Base-by-base conservation (phyloP, 495 filamentous ascomycete species). In the Penicillium arizonense region DNA sequence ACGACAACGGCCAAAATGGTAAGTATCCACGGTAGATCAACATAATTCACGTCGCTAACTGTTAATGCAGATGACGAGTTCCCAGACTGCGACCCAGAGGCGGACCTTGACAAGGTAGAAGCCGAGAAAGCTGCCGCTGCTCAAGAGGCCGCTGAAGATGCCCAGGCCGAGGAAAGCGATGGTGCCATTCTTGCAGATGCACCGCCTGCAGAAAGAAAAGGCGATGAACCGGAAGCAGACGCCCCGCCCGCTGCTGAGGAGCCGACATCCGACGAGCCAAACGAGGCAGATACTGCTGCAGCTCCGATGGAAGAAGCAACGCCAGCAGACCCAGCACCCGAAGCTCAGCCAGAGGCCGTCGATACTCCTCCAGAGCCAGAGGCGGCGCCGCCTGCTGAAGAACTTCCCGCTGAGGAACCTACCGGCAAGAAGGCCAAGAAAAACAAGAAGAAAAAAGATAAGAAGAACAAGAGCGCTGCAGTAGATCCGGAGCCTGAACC, bases 81-180 rank as follows among this genome's bases (percentile, higher is more conserved):
- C 56, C 61, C 68, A 57, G 61, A 63, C 34, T 55, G 44, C 56
- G 56, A 68, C 50, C 59, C 56, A 46, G 58, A 62, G 18, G 59
- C 55, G 47, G 68, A 60, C 56, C 51, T 44, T 21, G 66, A 69
- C 33, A 56, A 60, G 30, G 61, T 69, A 62, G 63, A 69, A 35
- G 64, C 65, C 20, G 67, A 69, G 44, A 67, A 69, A 36, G 58
- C 59, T 34, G 63, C 53, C 24, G 53, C 47, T n/a, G 63, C 58
- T 28, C 55, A 58, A 44, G 44, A 56, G 41, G 57, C 59, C 16
- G 64, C 58, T n/a, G 63, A 65, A 52, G 63, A 62, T 3, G 58
- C 67, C 7, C 38, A 45, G 49, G 42, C 53, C 4, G 56, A 64
- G 35, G 50, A 63, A 47, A 57, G 35, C 20, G 57, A 66, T 38